phyloP scores from a whole-genome alignment of 164 flowering plant genomes.

The Cinnamomum micranthum region DNA sequence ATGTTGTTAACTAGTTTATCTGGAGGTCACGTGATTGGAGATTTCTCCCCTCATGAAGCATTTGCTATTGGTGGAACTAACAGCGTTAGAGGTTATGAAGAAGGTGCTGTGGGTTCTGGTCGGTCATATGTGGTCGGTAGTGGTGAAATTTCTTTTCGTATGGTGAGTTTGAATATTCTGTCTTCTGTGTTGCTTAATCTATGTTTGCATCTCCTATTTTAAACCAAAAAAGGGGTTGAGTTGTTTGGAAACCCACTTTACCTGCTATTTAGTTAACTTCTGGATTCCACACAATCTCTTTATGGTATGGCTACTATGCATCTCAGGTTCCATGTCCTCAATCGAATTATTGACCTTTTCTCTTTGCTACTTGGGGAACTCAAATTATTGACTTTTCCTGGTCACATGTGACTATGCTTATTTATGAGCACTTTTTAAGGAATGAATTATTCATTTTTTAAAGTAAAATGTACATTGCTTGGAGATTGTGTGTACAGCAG shows the following conservation, averaged over 20 bases:
- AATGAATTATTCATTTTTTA: no score
- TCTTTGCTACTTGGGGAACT: background rate
- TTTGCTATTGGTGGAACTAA: constrained; percentile 98
- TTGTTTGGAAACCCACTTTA: background rate
- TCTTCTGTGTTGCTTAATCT: background rate
- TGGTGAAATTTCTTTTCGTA: constrained; percentile 83
- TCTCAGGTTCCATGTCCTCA: background rate
- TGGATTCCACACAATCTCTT: background rate
- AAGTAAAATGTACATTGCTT: no score
- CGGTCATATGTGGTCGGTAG: constrained; percentile 91
- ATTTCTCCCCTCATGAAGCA: constrained; percentile 97
- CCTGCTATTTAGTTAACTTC: background rate
- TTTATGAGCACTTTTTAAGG: no score
- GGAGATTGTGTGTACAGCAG: no score
- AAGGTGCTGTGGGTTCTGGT: constrained; percentile 97
- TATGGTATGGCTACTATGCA: background rate
- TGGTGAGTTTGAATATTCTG: constrained; percentile 46
- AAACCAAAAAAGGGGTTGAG: background rate
- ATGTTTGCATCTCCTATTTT: background rate
- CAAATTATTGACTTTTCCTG: no score
- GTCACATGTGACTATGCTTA: no score
- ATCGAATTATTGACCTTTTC: background rate
- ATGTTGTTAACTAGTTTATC: constrained; percentile 50
- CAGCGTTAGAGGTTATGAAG: constrained; percentile 98
- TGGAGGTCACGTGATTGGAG: constrained; percentile 92